Evolutionary conservation across 2,329 filamentous ascomycete species (phyloP), one percentile per base, ranked within the genome.

Genomic region (Ceratocystis smalleyi): DNA sequence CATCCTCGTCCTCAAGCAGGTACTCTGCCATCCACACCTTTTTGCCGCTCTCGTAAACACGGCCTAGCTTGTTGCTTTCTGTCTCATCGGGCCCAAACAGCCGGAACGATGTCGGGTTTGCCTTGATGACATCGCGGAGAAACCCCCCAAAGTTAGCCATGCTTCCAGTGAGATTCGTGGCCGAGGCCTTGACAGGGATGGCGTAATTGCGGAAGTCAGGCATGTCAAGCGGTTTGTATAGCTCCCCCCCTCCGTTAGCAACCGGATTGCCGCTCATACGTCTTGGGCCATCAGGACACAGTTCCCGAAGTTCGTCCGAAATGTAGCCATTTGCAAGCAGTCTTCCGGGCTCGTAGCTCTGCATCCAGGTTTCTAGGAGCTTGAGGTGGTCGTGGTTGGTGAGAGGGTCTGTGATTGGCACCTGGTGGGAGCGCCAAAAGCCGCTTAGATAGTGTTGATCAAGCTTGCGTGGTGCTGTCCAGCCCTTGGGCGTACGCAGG

Each of bases 21-120:
- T 87, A 88, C 61, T 89, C 87, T 5, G 82, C 87, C 76, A 91
- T 78, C 87, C 88, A 91, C 2, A 88, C 86, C 74, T 91, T 91
- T 79, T 89, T 87, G 4, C 84, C 84, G 1, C 81, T 85, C 65
- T 86, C 79, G 72, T 91, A 91, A 57, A 91, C 83, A 27, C 79
- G 80, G 1, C 76, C 79, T 1, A 91, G 81, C 74, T 91, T 91
- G 75, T 91, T 91, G 24, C 86, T 89, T 71, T 91, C 84, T 0
- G 87, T 91, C 78, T 91, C 88, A 70, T 91, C 88, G 0, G 88
- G 88, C 0, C 87, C 87, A 69, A 90, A 89, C 5, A 91, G 77
- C 54, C 88, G 85, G 79, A 91, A 91, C 71, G 81, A 86, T 65
- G 76, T 77, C 68, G 75, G 77, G 70, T 91, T 91, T 43, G 76